Base-by-base conservation (phyloP, 768 basidiomycete species). In the Hygrocybe coccinea region DNA sequence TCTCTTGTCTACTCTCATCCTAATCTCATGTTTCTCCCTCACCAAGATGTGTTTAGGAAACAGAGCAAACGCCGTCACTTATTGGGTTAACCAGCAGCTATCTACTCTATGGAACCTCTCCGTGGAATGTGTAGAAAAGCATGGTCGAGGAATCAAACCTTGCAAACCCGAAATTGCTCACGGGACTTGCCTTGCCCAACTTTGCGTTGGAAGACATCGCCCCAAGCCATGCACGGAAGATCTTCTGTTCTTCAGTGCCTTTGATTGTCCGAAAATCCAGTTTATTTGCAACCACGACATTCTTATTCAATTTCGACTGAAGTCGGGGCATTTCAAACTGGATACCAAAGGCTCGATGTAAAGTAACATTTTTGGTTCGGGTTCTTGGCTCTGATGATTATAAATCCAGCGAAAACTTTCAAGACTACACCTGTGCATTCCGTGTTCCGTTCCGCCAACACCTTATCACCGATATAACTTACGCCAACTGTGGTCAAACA, bases 221-320 rank as follows among this genome's bases (percentile, higher is more conserved):
- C 44, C 52, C 29, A 60, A 60, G 22, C 55, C 50, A 33, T 44
- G 44, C n/a, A 50, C 45, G 41, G 59, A 60, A 11, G 57, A 55
- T 34, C 38, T 60, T 45, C 39, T 57, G 44, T 65, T 65, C 52
- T 56, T 25, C 54, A 58, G 58, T 25, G 45, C 50, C 44, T 65
- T 65, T 35, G 48, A 37, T 38, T 45, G 59, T 36, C 64, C 64
- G 9, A 56, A 55, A 25, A 54, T 65, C 25, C 57, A 64, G 43
- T 60, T 65, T 52, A 62, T 63, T 55, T 65, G 64, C 49, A 65
- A 65, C 56, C 64, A 65, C 56, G 64, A 65, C 48, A 55, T 52
- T 10, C 57, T 60, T 19, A 55, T 65, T 21, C 45, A 51, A 47
- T 35, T 65, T 47, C 56, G 45, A n/a, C 33, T 65, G 14, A 45